Evolutionary conservation across 2,329 filamentous ascomycete genomes (phyloP), one percentile per base, ranked within the genome.

Genomic region (Raffaelea deltoideospora): DNA sequence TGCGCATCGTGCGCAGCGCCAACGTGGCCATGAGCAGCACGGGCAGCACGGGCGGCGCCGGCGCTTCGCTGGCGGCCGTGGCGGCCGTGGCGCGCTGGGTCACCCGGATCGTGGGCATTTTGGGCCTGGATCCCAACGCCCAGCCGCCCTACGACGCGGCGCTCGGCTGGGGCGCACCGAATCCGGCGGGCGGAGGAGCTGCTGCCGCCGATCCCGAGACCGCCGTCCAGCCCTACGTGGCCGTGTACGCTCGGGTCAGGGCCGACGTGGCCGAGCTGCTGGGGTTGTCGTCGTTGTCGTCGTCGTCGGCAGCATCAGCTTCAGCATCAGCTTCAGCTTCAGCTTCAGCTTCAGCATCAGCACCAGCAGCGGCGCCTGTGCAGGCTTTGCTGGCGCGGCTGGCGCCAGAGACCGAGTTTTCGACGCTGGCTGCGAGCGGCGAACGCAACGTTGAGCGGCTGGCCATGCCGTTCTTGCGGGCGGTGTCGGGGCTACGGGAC

Each of bases 81-180:
- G 41, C 48, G 34, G 37, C 41, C 19, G 41, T 76, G 29, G 75
- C 72, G 9, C 60, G 61, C 23, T 83, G 72, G 65, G 55, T 82
- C 20, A 82, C 78, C 1, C 63, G 64, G 11, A 72, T 82, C 38
- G 65, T 79, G 23, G 72, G 72, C 43, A 71, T 76, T 37, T 73
- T 83, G 38, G 78, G 78, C 32, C 66, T 83, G 1, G 68, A 74
- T 43, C 53, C 58, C 1, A 49, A 50, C 4, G 55, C 48, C 14
- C 42, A 58, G 43, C 52, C 56, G 27, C 55, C 55, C 19, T 55
- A 64, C 31, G 40, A 49, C 7, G 51, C 53, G 15, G 53, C 56
- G 14, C 68, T 79, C 35, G 76, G 73, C 30, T 81, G 76, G 76
- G 76, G 76, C 22, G 64, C 76, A 35, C 71, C 76, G 33, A 69